Evolutionary conservation across 2,329 filamentous ascomycete species (phyloP), one percentile per base, ranked within the genome.

Genomic region (Camillea tinctor): DNA sequence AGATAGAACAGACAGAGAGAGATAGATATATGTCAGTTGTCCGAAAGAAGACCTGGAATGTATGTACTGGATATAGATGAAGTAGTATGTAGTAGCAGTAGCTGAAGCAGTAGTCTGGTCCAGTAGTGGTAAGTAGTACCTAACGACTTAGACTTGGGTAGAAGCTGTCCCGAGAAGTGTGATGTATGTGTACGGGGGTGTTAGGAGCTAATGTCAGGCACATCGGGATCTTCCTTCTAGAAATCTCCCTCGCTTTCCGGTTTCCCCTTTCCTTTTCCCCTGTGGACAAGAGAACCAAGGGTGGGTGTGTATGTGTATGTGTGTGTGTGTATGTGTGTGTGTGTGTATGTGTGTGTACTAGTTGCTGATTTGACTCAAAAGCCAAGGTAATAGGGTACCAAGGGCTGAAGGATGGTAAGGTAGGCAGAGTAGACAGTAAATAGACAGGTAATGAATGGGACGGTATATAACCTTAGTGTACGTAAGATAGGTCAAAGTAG

Each of bases 401-500:
- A 57, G 62, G 62, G 58, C 62, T 62, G 61, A 52, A 61, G 59
- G 55, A 53, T 51, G 60, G 54, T 63, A 58, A 26, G 24, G 24
- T 8, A 26, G 24, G 24, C 26, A 30, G 26, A 30, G n/a, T 55
- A 58, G 56, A 59, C 63, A 56, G 61, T 60, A 57, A 57, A 60
- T 56, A 51, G 56, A 24, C 30, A 55, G 54, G 44, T 55, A 54
- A 55, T 63, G 26, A 11, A 30, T 30, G 24, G n/a, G 40, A 53
- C 40, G 50, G 23, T 36, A 55, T 54, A 56, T 48, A 22, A 30
- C 22, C 23, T 19, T 23, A 19, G 40, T 24, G 52, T 50, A 50
- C 15, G 54, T 50, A 17, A 30, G 54, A 17, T 20, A 19, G 54
- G 40, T 49, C n/a, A n/a, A 26, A 4, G 20, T 55, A 49, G 24